Conservation (phyloP, 139 green algal species). For the Dunaliella sp. region DNA sequence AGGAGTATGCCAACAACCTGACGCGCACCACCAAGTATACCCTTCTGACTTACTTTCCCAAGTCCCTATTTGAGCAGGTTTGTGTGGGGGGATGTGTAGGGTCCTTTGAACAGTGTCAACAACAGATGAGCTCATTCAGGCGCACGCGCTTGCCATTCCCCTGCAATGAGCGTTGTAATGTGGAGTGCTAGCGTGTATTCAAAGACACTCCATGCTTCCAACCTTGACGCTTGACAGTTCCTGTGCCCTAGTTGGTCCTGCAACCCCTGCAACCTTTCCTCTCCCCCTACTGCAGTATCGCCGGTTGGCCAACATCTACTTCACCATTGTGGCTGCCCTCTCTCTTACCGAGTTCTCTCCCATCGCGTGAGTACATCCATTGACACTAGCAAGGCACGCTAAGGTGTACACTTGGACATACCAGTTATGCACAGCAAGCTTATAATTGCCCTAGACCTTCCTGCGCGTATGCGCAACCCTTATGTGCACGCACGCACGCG, state of each 20-base stretch:
- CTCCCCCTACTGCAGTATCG: conserved; percentile 14
- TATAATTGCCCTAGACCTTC: too few relatives aligned
- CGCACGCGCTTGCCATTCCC: not conserved
- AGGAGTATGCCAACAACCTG: not conserved
- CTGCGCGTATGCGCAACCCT: too few relatives aligned
- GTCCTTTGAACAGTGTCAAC: not conserved
- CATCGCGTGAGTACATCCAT: conserved; percentile 40
- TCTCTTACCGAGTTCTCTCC: conserved; percentile 63
- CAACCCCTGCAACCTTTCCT: too few relatives aligned
- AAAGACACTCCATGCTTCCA: not conserved
- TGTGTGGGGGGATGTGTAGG: conserved; percentile 11
- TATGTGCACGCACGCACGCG: not conserved
- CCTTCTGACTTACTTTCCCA: conserved; percentile 66
- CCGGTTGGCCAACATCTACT: conserved; percentile 81
- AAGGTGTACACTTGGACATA: too few relatives aligned
- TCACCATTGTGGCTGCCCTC: conserved; percentile 67
- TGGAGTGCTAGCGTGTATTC: not conserved
- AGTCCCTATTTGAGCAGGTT: conserved; percentile 67
- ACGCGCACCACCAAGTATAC: conserved; percentile 73
- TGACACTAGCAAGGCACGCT: too few relatives aligned
- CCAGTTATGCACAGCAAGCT: too few relatives aligned
- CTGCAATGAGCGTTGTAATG: not conserved
- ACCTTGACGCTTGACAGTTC: too few relatives aligned
- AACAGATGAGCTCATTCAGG: not conserved
- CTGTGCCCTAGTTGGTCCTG: too few relatives aligned